Conservation (phyloP, 495 filamentous ascomycete species). For the Penicillium chermesinum region DNA sequence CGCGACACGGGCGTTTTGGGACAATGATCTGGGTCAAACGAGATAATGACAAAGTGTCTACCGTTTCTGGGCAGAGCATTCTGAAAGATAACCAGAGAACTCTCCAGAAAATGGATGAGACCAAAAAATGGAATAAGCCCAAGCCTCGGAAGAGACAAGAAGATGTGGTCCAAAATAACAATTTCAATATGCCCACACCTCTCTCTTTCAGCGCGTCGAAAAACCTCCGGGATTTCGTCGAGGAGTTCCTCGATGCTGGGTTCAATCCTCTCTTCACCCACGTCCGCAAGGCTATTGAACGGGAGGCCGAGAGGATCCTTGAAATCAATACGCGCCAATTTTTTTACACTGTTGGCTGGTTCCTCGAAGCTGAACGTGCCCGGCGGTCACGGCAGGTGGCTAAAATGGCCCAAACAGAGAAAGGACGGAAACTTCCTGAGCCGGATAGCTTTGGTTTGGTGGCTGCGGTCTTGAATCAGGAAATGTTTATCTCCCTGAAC, state of each 20-base stretch:
- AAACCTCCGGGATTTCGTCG: constrained; percentile 75
- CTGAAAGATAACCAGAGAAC: constrained; percentile 67
- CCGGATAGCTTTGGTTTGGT: constrained; percentile 79
- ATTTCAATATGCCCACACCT: constrained; percentile 68
- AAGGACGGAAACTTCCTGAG: constrained; percentile 46
- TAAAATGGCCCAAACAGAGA: constrained; percentile 29
- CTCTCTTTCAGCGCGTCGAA: constrained; percentile 63
- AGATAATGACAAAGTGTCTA: constrained; percentile 71
- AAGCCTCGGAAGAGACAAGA: constrained; percentile 58
- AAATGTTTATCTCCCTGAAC: constrained; percentile 85
- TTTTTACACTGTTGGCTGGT: constrained; percentile 93
- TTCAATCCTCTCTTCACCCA: constrained; percentile 93
- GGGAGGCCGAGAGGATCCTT: constrained; percentile 79
- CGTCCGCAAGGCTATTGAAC: constrained; percentile 82
- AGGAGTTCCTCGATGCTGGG: constrained; percentile 89
- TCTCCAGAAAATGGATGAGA: constrained; percentile 82
- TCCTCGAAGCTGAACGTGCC: constrained; percentile 80
- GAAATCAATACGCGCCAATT: constrained; percentile 72
- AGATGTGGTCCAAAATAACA: constrained; percentile 55
- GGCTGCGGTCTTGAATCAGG: constrained; percentile 83
- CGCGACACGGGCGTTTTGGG: constrained; percentile 89
- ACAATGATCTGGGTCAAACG: constrained; percentile 97
- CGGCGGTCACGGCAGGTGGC: constrained; percentile 56
- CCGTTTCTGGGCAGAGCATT: constrained; percentile 81
- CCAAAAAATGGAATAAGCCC: constrained; percentile 86